Evolutionary conservation across 73 alveolate species (phyloP), one percentile per base, ranked within the genome.

Genomic region (Paramecium octaurelia): DNA sequence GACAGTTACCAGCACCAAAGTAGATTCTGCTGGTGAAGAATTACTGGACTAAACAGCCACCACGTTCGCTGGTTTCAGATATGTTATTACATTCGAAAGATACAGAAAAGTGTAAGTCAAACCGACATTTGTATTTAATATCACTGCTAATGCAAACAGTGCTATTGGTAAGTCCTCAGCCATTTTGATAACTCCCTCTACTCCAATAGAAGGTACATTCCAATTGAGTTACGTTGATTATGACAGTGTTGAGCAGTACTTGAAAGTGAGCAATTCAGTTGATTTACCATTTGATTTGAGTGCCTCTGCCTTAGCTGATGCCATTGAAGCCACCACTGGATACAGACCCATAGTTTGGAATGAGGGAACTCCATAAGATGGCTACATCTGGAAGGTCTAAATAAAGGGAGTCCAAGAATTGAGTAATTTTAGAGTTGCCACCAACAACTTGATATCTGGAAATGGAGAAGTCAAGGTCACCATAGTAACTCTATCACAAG

Each of bases 121-220:
- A 36, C 88, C 88, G 1, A 35, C 38, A 21, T 75, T 75, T 35
- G 60, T 35, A 75, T 38, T 38, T 35, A 75, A 75, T 8, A 75
- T 38, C 46, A 38, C 88, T 4, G 16, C 69, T 36, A 35, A 18
- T 20, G 88, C 68, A 1, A 42, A 42, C 20, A 42, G 64, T 29
- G 60, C 35, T 9, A 42, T 75, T 35, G 88, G 58, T 12, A 38
- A n/a, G 7, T 35, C 58, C 10, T 34, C 88, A 35, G n/a, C 34
- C 11, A 12, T 29, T 12, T 29, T 75, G 18, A 20, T 38, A 38
- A 35, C 88, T 75, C 88, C 88, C 18, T 34, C 68, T 12, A 42
- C 58, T 35, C 88, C 88, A 4, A 75, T 75, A 36, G 58, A 35
- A 38, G 88, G 88, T 18, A 75, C 88, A 12, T 75, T 75, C 36